Evolutionary conservation across 1,139 yeast genomes (phyloP), one percentile per base, ranked within the genome.

Genomic region (Lipomyces yarrowii): DNA sequence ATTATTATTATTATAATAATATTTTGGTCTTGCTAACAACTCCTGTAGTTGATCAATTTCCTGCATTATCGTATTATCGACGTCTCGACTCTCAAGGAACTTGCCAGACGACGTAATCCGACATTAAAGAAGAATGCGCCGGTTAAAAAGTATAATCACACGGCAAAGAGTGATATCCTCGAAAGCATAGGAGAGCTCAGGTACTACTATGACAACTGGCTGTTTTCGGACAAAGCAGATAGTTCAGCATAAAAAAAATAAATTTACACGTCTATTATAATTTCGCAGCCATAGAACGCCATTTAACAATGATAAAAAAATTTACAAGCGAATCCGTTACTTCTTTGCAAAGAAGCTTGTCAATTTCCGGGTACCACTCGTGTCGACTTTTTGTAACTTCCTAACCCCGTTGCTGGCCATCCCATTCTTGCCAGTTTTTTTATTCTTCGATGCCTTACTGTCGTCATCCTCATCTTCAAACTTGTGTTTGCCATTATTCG

Each of bases 11-110:
- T n/a, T n/a, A n/a, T n/a, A n/a, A n/a, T n/a, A n/a, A 13, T 21
- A 2, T 35, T 30, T 30, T 7, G 13, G 3, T 13, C 13, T 54
- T 1, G 55, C 32, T 18, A 3, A 30, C 15, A 15, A 30, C 30
- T 21, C 15, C 21, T 59, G 15, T 52, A 64, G 67, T 51, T 65
- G 23, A 35, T 87, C 30, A 88, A 88, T 37, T 87, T 86, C 74
- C 80, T 94, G 70, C 93, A 88, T 75, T 94, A 96, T 76, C 83
- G 99, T 62, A 82, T 93, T 62, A 84, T 96, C 53, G 99, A 96
- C 74, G 99, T 94, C 23, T 88, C 96, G 8, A 82, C 93, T 1
- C 80, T 96, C 57, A 85, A 86, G 82, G 99, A 94, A 77, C 79
- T 92, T 35, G 90, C 94, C 0, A 80, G 79, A 63, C 85, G 98